Conservation (phyloP, 768 basidiomycete genomes). For the Lactifluus hygrophoroides region DNA sequence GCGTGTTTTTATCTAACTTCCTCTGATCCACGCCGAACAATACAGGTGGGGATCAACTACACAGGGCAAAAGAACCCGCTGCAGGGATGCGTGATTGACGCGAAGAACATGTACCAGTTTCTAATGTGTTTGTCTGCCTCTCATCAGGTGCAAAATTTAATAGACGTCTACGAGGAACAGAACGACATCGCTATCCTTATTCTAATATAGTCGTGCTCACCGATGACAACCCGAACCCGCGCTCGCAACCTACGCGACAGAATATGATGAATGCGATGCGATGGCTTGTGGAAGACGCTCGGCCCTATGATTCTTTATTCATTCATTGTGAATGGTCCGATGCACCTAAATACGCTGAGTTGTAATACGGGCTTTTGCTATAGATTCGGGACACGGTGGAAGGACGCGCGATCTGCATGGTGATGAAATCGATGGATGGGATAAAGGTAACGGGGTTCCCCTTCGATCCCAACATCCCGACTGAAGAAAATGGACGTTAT, state of each 20-base stretch:
- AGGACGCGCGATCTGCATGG: slow-evolving; percentile 79
- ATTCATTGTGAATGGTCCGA: slow-evolving; percentile 61
- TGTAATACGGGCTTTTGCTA: background rate
- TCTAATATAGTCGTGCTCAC: slow-evolving; percentile 84
- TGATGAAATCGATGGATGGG: slow-evolving; percentile 77
- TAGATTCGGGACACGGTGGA: slow-evolving; percentile 92
- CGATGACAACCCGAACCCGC: slow-evolving; percentile 58
- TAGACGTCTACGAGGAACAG: background rate
- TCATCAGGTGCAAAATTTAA: background rate
- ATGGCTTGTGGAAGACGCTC: slow-evolving; percentile 82
- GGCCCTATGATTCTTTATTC: slow-evolving; percentile 79
- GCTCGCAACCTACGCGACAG: slow-evolving; percentile 60
- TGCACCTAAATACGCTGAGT: background rate
- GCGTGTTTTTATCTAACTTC: slow-evolving; percentile 25
- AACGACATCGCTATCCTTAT: slow-evolving; percentile 20
- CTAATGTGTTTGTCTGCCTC: slow-evolving; percentile 44
- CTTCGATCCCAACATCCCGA: background rate
- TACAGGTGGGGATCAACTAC: slow-evolving; percentile 87
- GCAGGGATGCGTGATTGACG: slow-evolving; percentile 89
- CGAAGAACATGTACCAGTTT: slow-evolving; percentile 71
- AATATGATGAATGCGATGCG: slow-evolving; percentile 87
- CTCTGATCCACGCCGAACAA: background rate
- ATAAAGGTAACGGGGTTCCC: slow-evolving; percentile 47
- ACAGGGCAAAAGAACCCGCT: slow-evolving; percentile 57
- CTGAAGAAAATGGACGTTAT: slow-evolving; percentile 44